A percentile compares a stretch with the other conserved stretches of the same genome.
Conservation (phyloP, 192 early-diverging fungal genomes). For the Rhizophagus prolifer region DNA sequence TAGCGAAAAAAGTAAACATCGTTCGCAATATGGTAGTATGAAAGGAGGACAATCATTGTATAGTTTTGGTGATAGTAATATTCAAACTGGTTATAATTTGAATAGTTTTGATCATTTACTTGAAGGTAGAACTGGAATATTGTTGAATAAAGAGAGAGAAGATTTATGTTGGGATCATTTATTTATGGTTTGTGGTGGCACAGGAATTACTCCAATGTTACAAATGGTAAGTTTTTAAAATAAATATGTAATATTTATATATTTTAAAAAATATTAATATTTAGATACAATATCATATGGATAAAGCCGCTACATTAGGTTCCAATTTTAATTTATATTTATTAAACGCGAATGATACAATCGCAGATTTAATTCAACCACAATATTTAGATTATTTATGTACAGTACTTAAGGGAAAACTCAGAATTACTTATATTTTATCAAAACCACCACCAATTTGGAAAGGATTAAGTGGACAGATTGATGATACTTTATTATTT, state of each 20-base stretch:
- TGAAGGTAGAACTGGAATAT: neutral
- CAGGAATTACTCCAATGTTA: constrained; percentile 27
- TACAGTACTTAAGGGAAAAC: neutral
- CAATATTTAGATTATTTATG: neutral
- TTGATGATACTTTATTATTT: neutral
- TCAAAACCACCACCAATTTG: neutral
- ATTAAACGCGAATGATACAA: neutral
- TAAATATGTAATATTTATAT: no score
- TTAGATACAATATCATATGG: constrained; percentile 8
- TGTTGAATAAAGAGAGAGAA: constrained; percentile 9
- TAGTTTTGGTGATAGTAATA: neutral
- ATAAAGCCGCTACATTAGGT: neutral
- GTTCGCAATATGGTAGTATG: neutral
- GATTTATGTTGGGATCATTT: constrained; percentile 29
- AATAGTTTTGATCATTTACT: neutral
- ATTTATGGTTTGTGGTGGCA: constrained; percentile 31
- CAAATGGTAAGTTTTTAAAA: constrained; percentile 6
- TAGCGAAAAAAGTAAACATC: neutral
- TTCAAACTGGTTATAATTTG: neutral
- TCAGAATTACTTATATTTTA: constrained; percentile 13
- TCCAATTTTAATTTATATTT: neutral
- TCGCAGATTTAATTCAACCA: constrained; percentile 3
- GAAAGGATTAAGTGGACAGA: neutral
- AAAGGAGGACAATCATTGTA: no score
- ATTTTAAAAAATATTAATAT: neutral